Evolutionary conservation across 2,329 filamentous ascomycete genomes (phyloP).

Genomic region (Colletotrichum sp.): DNA sequence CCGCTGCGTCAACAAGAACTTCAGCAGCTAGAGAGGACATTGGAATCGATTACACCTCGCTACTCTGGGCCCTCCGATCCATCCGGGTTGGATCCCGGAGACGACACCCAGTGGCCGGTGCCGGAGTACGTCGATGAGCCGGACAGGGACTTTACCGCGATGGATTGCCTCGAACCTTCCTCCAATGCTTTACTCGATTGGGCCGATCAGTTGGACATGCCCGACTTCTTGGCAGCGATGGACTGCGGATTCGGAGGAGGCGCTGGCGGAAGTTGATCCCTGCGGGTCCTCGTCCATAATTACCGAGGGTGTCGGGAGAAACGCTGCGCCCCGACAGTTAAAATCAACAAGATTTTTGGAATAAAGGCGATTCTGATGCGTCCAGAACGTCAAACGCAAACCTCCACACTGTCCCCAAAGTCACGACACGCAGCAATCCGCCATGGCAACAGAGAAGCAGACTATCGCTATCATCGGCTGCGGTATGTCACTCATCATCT

Average conservation of each 20-base stretch:
- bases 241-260: background rate
- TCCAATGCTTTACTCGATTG: background rate
- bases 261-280: background rate
- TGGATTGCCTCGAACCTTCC: background rate
- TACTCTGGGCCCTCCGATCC: background rate
- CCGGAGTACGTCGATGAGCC: background rate
- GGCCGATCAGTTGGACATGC: background rate
- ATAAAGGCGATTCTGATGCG: background rate
- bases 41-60: background rate
- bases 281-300: background rate
- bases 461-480: background rate
- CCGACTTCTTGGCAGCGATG: background rate
- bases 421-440: background rate
- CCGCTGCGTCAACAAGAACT: background rate
- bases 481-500: background rate
- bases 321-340: background rate
- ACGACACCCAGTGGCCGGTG: background rate
- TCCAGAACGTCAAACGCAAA: background rate
- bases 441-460: background rate
- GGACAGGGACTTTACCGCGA: background rate
- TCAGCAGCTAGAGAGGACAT: background rate
- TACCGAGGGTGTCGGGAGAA: background rate
- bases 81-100: background rate
- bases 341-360: background rate
- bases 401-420: background rate